Conservation (phyloP, 257 asterid species). For the Nicotiana obtusifolia region DNA sequence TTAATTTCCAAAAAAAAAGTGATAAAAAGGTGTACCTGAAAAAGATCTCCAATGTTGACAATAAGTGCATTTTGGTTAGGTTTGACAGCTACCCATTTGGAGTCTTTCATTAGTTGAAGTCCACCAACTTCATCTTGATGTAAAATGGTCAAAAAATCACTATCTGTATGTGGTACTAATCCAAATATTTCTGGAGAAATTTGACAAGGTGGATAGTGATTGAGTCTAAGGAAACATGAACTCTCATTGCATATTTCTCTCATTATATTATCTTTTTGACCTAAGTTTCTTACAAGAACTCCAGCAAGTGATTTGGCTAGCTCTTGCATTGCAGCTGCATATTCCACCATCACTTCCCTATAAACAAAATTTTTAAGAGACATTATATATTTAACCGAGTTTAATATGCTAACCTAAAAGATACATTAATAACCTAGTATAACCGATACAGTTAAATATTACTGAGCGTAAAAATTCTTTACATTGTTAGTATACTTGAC, state of each 20-base stretch:
- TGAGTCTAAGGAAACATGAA: conserved; percentile 57
- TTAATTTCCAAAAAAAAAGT: neutral
- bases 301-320: conserved; percentile 39
- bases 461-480: too few species aligned
- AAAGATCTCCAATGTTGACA: conserved; percentile 81
- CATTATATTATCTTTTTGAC: neutral
- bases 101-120: conserved; percentile 60
- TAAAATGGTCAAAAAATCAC: conserved; percentile 65
- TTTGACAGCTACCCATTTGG: conserved; percentile 58
- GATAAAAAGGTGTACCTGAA: conserved; percentile 39
- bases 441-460: too few species aligned
- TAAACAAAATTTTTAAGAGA: neutral
- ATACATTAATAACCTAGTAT: too few species aligned
- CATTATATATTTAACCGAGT: neutral
- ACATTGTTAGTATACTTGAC: too few species aligned
- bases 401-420: too few species aligned
- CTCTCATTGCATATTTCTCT: conserved; percentile 36
- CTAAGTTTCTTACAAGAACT: conserved; percentile 36
- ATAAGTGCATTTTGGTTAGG: conserved; percentile 60
- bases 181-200: conserved; percentile 32
- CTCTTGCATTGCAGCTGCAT: conserved; percentile 56
- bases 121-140: conserved; percentile 82
- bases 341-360: conserved; percentile 65
- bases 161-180: conserved; percentile 69
- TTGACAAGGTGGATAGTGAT: conserved; percentile 50